Conservation (phyloP, 2,329 filamentous ascomycete genomes). For the Fonsecaea monophora region DNA sequence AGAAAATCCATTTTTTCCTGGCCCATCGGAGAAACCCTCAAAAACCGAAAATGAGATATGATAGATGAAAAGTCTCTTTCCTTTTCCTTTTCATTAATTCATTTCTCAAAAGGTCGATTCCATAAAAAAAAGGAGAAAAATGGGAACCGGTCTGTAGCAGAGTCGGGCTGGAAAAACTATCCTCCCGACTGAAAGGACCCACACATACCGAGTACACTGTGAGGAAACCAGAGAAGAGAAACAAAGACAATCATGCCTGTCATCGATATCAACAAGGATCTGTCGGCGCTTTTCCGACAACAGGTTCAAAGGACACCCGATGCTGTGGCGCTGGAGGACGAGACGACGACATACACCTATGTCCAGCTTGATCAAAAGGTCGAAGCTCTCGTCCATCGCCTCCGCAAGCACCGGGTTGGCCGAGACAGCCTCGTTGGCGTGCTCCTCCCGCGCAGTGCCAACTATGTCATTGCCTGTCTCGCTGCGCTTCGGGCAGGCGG, state of each 20-base stretch:
- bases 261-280: constrained; percentile 74
- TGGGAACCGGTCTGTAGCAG: neutral
- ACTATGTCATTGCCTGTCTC: constrained; percentile 80
- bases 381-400: constrained; percentile 66
- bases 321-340: constrained; percentile 75
- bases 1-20: neutral
- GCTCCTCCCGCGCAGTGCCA: constrained; percentile 74
- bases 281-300: constrained; percentile 72
- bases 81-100: neutral
- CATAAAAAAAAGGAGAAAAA: neutral
- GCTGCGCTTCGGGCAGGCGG: constrained; percentile 79
- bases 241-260: constrained; percentile 59
- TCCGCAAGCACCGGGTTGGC: constrained; percentile 71
- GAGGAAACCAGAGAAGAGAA: neutral
- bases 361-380: constrained; percentile 73
- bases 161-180: neutral
- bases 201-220: neutral
- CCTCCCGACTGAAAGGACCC: neutral
- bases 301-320: constrained; percentile 74
- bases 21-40: neutral
- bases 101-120: neutral
- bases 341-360: constrained; percentile 71
- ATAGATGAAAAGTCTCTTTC: neutral
- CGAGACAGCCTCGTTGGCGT: constrained; percentile 78
- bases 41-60: neutral